Base-by-base conservation (phyloP, 805 yeast species). In the Hanseniaspora nectarophila region DNA sequence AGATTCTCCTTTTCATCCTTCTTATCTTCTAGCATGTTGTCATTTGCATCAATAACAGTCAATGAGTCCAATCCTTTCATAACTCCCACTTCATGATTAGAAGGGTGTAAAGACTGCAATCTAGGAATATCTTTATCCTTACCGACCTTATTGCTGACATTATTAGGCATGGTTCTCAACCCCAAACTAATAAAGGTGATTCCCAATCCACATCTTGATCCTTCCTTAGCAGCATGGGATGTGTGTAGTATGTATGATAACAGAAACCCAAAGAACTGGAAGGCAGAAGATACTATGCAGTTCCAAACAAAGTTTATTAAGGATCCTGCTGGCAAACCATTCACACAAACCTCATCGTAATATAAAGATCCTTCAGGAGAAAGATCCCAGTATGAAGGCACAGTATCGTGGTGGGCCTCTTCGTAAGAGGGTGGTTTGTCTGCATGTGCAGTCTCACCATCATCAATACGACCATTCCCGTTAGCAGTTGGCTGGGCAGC, bases 361-460 rank as follows among this genome's bases (percentile, higher is more conserved):
- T 77, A 81, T 57, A 66, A 54, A 33, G 71, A 73, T 65, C 71
- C 70, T 8, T 82, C 87, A 5, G 95, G 85, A 5, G 86, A 77
- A 62, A 88, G 74, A 39, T 92, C 98, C 95, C 97, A 92, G 67
- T 92, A 92, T 37, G 95, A 95, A 0, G 98, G 98, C 0, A 94
- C 80, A 15, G 92, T 77, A 63, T 92, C 98, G 3, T 87, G 83
- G 0, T 95, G 86, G 0, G 95, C 97, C 63, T 89, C 97, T 53
- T 86, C 96, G 67, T 92, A 92, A 0, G 95, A 73, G 3, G 97
- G 97, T 20, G 85, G 82, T 31, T 70, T 70, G 55, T 82, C 89
- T 10, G 70, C 66, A 7, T 63, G 65, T 8, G 55, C 57, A 9
- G 43, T 48, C n/a, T 54, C 54, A 61, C 62, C 61, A n/a, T 40